A percentile compares a stretch with the other conserved stretches of the same genome.
Evolutionary conservation across 1,139 yeast genomes (phyloP).

Genomic region (Sugiyamaella sp.): DNA sequence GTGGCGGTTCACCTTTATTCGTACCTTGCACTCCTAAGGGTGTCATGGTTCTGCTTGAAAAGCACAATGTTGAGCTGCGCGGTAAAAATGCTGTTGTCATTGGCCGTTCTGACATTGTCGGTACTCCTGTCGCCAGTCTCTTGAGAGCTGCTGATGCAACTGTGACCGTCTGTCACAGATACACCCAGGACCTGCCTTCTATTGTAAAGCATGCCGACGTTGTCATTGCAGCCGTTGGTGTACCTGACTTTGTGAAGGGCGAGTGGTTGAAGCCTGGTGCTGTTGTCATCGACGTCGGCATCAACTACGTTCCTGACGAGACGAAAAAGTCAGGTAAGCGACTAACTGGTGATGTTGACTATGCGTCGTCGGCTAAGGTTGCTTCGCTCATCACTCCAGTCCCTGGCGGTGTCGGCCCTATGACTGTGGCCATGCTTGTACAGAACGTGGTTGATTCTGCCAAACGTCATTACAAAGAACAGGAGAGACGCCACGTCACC

Average conservation of each 20-base stretch:
- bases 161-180: conserved; percentile 84
- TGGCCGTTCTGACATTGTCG: conserved; percentile 96
- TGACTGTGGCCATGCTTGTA: conserved; percentile 96
- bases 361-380: conserved; percentile 60
- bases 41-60: conserved; percentile 72
- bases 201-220: conserved; percentile 78
- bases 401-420: conserved; percentile 99
- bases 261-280: conserved; percentile 86
- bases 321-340: conserved; percentile 80
- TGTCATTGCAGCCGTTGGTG: conserved; percentile 90
- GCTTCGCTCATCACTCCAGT: conserved; percentile 91
- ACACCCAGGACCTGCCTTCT: conserved; percentile 63
- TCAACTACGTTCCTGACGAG: conserved; percentile 79
- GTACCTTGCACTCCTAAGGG: conserved; percentile 98
- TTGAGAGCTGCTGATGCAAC: conserved; percentile 80
- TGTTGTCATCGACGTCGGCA: conserved; percentile 94
- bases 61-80: conserved; percentile 60
- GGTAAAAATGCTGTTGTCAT: conserved; percentile 93
- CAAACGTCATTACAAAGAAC: conserved; percentile 47
- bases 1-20: conserved; percentile 81
- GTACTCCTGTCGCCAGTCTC: conserved; percentile 86
- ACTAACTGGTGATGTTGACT: conserved; percentile 95
- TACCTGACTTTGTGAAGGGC: conserved; percentile 79
- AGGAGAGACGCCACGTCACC: conserved; percentile 42
- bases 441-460: conserved; percentile 88